Conservation (phyloP, 106 monocot species). For the Dioscorea alata region DNA sequence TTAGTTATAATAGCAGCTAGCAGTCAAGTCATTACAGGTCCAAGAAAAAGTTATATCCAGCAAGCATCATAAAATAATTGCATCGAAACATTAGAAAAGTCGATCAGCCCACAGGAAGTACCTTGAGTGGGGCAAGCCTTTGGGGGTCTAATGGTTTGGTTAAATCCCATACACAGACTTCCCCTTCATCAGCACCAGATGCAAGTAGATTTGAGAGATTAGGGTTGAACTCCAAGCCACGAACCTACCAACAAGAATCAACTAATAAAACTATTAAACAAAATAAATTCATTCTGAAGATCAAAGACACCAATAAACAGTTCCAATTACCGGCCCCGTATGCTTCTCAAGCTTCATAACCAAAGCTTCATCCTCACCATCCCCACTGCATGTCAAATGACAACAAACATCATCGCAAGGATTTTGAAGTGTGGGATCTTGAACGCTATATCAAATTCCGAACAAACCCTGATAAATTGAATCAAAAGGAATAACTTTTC, state of each 20-base stretch:
- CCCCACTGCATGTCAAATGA: constrained; percentile 41
- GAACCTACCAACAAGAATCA: constrained; percentile 39
- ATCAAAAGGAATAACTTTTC: neutral
- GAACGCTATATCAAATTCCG: too few species aligned
- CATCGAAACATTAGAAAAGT: too few species aligned
- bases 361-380: constrained; percentile 47
- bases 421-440: neutral
- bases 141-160: constrained; percentile 62
- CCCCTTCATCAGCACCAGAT: constrained; percentile 96
- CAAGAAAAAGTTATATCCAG: too few species aligned
- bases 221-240: constrained; percentile 76
- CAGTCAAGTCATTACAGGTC: too few species aligned
- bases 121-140: constrained; percentile 80
- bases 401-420: too few species aligned
- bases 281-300: too few species aligned
- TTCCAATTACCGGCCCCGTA: constrained; percentile 48
- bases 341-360: constrained; percentile 83
- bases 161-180: constrained; percentile 90
- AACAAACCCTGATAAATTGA: neutral
- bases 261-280: neutral
- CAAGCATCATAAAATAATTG: too few species aligned
- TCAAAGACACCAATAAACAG: neutral
- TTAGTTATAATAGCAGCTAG: too few species aligned
- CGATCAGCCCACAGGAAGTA: constrained; percentile 6
- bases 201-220: constrained; percentile 71